Evolutionary conservation across 2,329 filamentous ascomycete genomes (phyloP).

Genomic region (Colletotrichum liriopes): DNA sequence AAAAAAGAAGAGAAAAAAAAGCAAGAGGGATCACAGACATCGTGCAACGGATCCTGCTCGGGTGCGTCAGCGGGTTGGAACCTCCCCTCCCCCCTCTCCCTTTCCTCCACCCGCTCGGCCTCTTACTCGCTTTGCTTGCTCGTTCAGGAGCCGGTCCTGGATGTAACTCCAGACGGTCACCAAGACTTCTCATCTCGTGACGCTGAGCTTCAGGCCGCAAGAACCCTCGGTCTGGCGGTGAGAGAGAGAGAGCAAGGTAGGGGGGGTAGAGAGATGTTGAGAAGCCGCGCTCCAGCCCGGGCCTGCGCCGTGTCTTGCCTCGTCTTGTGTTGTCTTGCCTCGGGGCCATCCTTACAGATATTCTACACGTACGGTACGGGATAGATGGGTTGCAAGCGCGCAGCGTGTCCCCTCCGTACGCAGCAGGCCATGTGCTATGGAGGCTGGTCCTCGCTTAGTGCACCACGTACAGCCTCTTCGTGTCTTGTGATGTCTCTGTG

Average conservation of each 20-base stretch:
- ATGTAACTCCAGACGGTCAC: constrained; percentile 17
- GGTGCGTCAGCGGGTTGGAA: constrained; percentile 12
- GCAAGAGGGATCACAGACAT: constrained; percentile 9
- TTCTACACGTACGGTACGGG: constrained; percentile 23
- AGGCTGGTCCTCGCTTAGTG: constrained; percentile 22
- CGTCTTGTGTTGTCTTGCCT: constrained; percentile 24
- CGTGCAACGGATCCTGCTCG: constrained; percentile 6
- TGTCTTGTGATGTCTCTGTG: constrained; percentile 36
- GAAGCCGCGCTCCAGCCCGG: neutral
- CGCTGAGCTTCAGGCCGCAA: neutral
- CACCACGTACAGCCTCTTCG: constrained; percentile 12
- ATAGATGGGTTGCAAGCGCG: constrained; percentile 6
- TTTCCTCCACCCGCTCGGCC: neutral
- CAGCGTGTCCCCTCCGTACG: neutral
- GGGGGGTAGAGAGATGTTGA: neutral
- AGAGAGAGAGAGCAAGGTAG: neutral
- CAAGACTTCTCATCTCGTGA: constrained; percentile 12
- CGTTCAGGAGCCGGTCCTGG: constrained; percentile 22
- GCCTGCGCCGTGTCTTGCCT: too few relatives aligned
- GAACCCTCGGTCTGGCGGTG: neutral
- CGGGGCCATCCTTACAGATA: constrained; percentile 30
- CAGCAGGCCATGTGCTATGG: neutral
- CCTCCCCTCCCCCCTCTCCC: neutral
- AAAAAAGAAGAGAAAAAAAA: constrained; percentile 16
- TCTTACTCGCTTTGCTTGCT: neutral